Percentiles rank a stretch among this genome's conserved stretches.
These are phyloP conservation scores for Cutaneotrichosporon arboriforme DNA, from an alignment of 1,284 basidiomycete genomes.

Conservation along the genomic window DNA sequence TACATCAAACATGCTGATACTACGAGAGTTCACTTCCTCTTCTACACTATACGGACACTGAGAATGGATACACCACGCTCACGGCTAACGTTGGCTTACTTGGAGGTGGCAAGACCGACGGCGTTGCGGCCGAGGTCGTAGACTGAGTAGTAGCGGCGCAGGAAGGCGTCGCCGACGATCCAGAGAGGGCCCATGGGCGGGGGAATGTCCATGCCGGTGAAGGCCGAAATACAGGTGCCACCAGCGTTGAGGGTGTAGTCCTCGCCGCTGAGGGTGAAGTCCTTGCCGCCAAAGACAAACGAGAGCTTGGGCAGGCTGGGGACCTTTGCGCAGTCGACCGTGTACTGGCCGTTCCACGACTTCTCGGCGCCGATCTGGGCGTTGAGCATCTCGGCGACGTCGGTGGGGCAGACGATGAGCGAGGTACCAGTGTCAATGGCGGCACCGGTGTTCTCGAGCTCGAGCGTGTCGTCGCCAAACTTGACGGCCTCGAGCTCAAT, in stretches of 20 bases:
- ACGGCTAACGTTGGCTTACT: neutral
- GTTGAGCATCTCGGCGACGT: slow-evolving; percentile 97
- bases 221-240: slow-evolving; percentile 92
- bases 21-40: too few species aligned
- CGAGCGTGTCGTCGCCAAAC: slow-evolving; percentile 78
- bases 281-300: slow-evolving; percentile 74
- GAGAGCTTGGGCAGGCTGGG: slow-evolving; percentile 76
- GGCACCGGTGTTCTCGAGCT: slow-evolving; percentile 85
- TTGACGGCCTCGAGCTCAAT: slow-evolving; percentile 81
- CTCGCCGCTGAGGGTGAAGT: slow-evolving; percentile 70
- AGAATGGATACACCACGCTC: too few species aligned
- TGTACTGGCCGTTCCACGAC: slow-evolving; percentile 92
- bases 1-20: too few species aligned
- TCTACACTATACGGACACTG: too few species aligned
- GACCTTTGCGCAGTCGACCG: slow-evolving; percentile 81
- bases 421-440: slow-evolving; percentile 81
- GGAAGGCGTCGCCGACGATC: slow-evolving; percentile 87
- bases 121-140: slow-evolving; percentile 71
- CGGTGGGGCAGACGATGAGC: slow-evolving; percentile 63
- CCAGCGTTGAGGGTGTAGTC: slow-evolving; percentile 85
- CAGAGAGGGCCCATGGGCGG: slow-evolving; percentile 80
- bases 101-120: slow-evolving; percentile 37
- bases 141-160: slow-evolving; percentile 86
- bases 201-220: slow-evolving; percentile 89
- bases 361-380: slow-evolving; percentile 74